Conservation (phyloP, 257 asterid species). For the Rubia yunnanensis region DNA sequence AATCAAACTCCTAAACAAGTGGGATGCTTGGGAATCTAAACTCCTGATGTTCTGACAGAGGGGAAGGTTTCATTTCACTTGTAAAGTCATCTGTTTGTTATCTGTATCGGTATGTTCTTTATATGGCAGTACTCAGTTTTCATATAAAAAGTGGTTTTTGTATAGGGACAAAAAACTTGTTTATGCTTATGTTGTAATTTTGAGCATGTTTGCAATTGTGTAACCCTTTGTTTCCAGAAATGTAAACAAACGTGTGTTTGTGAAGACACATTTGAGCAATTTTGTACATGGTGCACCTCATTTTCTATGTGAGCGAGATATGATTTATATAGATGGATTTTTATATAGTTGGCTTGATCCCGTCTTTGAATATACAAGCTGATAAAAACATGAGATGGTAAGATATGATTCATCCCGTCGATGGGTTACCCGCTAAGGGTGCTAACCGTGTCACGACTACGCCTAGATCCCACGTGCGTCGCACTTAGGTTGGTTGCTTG, state of each 20-base stretch:
- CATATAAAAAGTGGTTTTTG: neutral
- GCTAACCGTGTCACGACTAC: no score
- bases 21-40: slow-evolving; percentile 53
- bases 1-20: slow-evolving; percentile 45
- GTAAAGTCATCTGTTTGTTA: slow-evolving; percentile 6
- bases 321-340: neutral
- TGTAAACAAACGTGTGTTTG: neutral
- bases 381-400: neutral
- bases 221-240: neutral
- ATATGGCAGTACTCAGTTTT: neutral
- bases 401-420: neutral
- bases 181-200: neutral
- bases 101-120: slow-evolving; percentile 10
- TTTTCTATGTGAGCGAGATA: neutral
- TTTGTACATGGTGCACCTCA: neutral
- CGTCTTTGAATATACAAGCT: neutral
- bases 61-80: slow-evolving; percentile 9
- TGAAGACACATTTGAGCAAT: neutral
- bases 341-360: no score
- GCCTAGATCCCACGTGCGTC: no score
- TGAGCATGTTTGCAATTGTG: neutral
- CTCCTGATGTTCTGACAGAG: neutral
- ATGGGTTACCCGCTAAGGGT: no score
- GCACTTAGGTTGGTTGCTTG: no score
- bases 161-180: slow-evolving; percentile 7